Base-by-base conservation (phyloP, 345 rosid species). In the Pugionium dolabratum region DNA sequence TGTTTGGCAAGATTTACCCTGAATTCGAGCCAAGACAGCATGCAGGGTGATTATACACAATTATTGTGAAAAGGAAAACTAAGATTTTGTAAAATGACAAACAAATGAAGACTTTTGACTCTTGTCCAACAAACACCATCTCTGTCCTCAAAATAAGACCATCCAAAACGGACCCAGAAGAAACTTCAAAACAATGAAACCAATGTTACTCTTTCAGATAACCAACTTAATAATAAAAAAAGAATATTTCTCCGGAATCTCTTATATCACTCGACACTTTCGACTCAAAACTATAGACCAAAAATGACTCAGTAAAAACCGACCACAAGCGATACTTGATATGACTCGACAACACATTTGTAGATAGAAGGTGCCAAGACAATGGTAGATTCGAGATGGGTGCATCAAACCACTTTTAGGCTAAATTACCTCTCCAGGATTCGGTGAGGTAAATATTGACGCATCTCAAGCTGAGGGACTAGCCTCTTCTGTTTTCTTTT, bases 401-500 rank as follows among this genome's bases (percentile, higher is more conserved):
- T 59, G 71, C 50, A 73, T 66, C 67, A 39, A 59, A 65, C 58
- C 61, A 56, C 40, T 49, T 64, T 10, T 5, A 54, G 72, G 62
- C 42, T 59, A 43, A 9, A 72, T 35, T 73, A 64, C 54, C 66
- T 72, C 54, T 28, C 70, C 54, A 25, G 37, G 75, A 65, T 60
- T 67, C 41, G 55, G 55, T 32, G 50, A 7, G 51, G 31, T 54
- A 40, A 39, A 67, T 55, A 30, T 7, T 53, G 58, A 43, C 43
- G 10, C 67, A 34, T 47, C 47, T 81, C 70, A 89, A 58, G 84
- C 62, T 6, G 85, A 80, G 48, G 91, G 41, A 59, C 48, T 64
- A 52, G 85, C 61, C 67, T 84, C 86, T 49, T 67, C 82, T 8
- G 59, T 64, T 79, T 84, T 79, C 87, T 82, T 83, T 57, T 74